Percentiles rank a stretch among this genome's conserved stretches.
phyloP scores from a whole-genome alignment of 2,329 filamentous ascomycete genomes.

The Xylogone sp. region DNA sequence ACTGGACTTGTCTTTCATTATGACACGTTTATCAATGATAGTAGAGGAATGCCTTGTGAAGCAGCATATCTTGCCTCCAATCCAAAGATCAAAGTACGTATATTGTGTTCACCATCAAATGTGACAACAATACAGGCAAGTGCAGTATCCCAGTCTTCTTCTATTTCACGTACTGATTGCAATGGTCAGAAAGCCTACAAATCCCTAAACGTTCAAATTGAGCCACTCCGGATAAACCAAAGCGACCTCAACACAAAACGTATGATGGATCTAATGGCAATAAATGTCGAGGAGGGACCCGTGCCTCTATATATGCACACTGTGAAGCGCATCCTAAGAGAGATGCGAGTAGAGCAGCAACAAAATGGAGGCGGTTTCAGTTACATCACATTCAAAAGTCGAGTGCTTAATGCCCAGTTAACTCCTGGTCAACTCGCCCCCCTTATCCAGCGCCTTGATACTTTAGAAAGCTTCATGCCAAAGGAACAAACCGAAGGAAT shows the following conservation, averaged over 20 bases:
- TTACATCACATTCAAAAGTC: conserved; percentile 38
- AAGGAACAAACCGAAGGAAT: conserved; percentile 6
- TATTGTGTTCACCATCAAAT: conserved; percentile 49
- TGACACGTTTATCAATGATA: conserved; percentile 40
- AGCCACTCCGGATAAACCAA: conserved; percentile 41
- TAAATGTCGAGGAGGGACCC: conserved; percentile 32
- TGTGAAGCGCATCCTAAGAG: conserved; percentile 43
- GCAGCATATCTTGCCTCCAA: conserved; percentile 49
- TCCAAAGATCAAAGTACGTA: conserved; percentile 39
- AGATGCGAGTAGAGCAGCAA: conserved; percentile 41
- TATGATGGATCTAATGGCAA: conserved; percentile 53
- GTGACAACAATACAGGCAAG: conserved; percentile 32
- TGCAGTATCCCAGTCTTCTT: neutral
- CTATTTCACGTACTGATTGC: neutral
- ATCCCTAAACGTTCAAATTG: conserved; percentile 38
- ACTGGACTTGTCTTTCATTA: conserved; percentile 55
- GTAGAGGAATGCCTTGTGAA: conserved; percentile 39
- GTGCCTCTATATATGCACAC: conserved; percentile 49
- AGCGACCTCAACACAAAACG: conserved; percentile 45
- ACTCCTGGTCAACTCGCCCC: conserved; percentile 46
- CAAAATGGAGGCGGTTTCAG: conserved; percentile 32
- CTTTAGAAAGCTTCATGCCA: conserved; percentile 62
- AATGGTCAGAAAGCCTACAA: conserved; percentile 29
- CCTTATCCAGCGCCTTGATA: conserved; percentile 55
- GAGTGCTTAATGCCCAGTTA: conserved; percentile 35